Percentiles rank a stretch among this genome's conserved stretches.
These are phyloP conservation scores for Saposhnikovia divaricata DNA, from an alignment of 129 eudicot species.

Conservation along the genomic window DNA sequence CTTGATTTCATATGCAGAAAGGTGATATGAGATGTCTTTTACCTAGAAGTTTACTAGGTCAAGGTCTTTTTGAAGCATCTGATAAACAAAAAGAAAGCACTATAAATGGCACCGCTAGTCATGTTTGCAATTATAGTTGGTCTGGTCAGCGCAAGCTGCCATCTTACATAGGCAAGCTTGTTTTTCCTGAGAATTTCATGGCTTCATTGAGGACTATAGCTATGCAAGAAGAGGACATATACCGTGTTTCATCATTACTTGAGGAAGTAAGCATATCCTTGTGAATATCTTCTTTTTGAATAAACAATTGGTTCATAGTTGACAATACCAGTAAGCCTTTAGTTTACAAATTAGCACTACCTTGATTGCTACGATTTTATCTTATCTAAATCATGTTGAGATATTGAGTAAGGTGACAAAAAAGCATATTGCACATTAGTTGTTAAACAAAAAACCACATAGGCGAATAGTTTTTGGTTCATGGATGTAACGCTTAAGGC, in stretches of 20 bases:
- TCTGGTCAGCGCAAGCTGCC: conserved; percentile 80
- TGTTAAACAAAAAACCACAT: neutral
- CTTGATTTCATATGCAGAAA: conserved; percentile 40
- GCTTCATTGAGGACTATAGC: conserved; percentile 85
- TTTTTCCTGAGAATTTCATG: conserved; percentile 81
- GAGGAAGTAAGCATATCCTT: conserved; percentile 50
- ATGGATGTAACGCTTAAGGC: neutral
- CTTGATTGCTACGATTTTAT: neutral
- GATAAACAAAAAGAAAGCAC: conserved; percentile 28
- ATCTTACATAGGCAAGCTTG: conserved; percentile 55
- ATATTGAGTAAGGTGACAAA: too few relatives aligned
- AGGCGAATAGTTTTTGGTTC: neutral
- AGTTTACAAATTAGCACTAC: neutral
- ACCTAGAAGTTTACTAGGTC: conserved; percentile 61
- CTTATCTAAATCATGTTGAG: too few relatives aligned
- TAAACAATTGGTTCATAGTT: neutral
- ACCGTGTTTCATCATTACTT: conserved; percentile 65
- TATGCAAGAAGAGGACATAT: conserved; percentile 68
- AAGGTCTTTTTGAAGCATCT: conserved; percentile 48
- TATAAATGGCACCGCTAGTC: conserved; percentile 17
- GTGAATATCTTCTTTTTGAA: neutral
- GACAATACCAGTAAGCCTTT: neutral
- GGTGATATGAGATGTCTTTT: conserved; percentile 88
- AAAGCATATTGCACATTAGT: neutral
- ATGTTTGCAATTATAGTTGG: conserved; percentile 62